Evolutionary conservation across 2,329 filamentous ascomycete genomes (phyloP), one percentile per base, ranked within the genome.

Genomic region (Allantophomopsis cytisporea): DNA sequence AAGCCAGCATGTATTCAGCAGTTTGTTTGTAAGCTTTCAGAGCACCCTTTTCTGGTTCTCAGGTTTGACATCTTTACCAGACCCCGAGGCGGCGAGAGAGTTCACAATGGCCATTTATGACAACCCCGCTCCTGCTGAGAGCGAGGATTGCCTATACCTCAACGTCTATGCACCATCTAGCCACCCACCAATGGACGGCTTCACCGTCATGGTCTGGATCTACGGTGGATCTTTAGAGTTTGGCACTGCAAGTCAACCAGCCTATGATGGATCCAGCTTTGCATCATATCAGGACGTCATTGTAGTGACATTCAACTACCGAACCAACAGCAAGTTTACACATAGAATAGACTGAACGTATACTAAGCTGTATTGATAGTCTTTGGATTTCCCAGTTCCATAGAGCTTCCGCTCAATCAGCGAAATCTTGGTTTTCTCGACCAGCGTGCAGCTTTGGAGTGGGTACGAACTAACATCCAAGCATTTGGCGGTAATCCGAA

Each of bases 391-490:
- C 56, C 72, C 5, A 59, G 63, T 0, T 65, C 65, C 43, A 46
- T 61, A 28, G 59, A 64, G 21, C 54, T 73, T 7, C 59, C 63
- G 21, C 54, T 57, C 0, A 48, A 51, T 2, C 51, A 52, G 1
- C 39, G 56, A 6, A 76, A 77, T 40, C 64, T 65, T 1, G 72
- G 71, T 0, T 52, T 75, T 1, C 55, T 69, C 2, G 71, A 75
- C 41, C 69, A 73, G 45, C 60, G 62, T 13, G 62, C 64, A 2
- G 64, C 66, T 2, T 51, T 76, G 2, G 50, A 64, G 44, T 76
- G 73, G 61, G 64, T 75, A 0, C 63, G 71, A 35, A 60, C 58
- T 13, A 55, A 75, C 42, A 69, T 76, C 40, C 47, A 54, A 4
- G 51, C 60, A 2, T 75, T 76, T 40, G 69, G 71, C 1, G 70